Conservation (phyloP, 352 stramenopile genomes). For the Globisporangium echinulatum region DNA sequence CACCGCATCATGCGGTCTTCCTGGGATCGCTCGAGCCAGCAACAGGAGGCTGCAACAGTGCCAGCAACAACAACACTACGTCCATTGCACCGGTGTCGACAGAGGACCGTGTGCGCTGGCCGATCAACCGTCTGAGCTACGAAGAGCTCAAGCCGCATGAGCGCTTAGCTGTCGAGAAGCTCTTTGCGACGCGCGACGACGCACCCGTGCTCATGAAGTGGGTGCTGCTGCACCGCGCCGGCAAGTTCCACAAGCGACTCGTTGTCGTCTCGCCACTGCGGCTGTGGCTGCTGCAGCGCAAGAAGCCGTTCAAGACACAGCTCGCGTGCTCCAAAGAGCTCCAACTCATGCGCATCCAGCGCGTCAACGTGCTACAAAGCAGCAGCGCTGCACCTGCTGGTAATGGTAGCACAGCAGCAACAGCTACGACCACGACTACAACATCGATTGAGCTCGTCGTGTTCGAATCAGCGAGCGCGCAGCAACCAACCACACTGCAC, state of each 20-base stretch:
- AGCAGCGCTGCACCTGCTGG: background rate
- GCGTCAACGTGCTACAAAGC: slow-evolving; percentile 26
- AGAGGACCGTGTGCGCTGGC: slow-evolving; percentile 21
- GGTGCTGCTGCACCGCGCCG: slow-evolving; percentile 35
- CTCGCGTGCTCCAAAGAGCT: slow-evolving; percentile 28
- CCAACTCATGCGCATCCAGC: slow-evolving; percentile 39
- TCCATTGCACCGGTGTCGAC: background rate
- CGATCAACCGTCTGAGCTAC: slow-evolving; percentile 63
- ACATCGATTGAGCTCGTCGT: slow-evolving; percentile 30
- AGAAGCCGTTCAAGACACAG: slow-evolving; percentile 31
- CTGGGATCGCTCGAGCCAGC: background rate
- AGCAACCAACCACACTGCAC: slow-evolving; percentile 21
- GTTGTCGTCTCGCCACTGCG: slow-evolving; percentile 53
- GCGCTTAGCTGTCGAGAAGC: slow-evolving; percentile 31
- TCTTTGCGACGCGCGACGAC: slow-evolving; percentile 44
- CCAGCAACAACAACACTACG: background rate
- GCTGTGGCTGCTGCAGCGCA: slow-evolving; percentile 41
- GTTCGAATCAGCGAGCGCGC: background rate
- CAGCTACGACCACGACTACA: slow-evolving; percentile 4
- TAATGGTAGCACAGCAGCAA: slow-evolving; percentile 1
- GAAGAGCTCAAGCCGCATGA: slow-evolving; percentile 41
- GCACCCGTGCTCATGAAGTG: slow-evolving; percentile 53
- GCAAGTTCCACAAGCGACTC: slow-evolving; percentile 38
- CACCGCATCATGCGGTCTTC: too few species aligned
- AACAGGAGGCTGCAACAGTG: background rate